Base-by-base conservation (phyloP, 495 filamentous ascomycete species). In the Jackrogersella minutella region DNA sequence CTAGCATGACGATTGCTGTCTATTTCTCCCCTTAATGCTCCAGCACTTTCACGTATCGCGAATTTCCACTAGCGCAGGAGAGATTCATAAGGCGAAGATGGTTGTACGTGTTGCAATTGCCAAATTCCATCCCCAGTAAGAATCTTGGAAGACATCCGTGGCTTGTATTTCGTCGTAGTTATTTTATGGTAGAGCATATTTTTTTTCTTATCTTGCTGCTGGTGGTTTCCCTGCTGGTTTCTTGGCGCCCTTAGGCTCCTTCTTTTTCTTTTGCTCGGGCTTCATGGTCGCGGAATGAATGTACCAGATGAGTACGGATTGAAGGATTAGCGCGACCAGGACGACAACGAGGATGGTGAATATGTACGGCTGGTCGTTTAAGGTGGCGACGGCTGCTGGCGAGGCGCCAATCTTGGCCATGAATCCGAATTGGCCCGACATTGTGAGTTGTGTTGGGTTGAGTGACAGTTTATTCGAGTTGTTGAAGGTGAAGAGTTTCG, bases 351-450 rank as follows among this genome's bases (percentile, higher is more conserved):
- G 80, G 37, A 79, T 79, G 51, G 77, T 81, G 77, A 84, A 82
- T 36, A 82, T 72, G 64, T 78, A 75, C 33, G 81, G 81, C 70
- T 84, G 81, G 73, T 84, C 80, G 74, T 84, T 84, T 55, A 84
- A 74, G n/a, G 77, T 77, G 55, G 80, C 79, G 46, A 84, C 79
- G 64, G 80, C 81, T 56, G 78, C 59, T n/a, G 74, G 73, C 3
- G 81, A 81, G 11, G 80, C 81, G 69, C 81, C 81, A 37, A 83
- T 80, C 50, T 65, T 76, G 73, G 40, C 19, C 52, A 83, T 78
- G 75, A 78, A 83, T 64, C 79, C 79, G 71, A 83, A 83, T 63
- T 81, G 80, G 37, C 79, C 80, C n/a, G 65, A 59, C 66, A 73
- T 71, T 53, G 60, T 71, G 53, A 31, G 30, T 24, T 22, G 11